phyloP scores from a whole-genome alignment of 2,329 filamentous ascomycete species.

The Fusarium proliferatum region DNA sequence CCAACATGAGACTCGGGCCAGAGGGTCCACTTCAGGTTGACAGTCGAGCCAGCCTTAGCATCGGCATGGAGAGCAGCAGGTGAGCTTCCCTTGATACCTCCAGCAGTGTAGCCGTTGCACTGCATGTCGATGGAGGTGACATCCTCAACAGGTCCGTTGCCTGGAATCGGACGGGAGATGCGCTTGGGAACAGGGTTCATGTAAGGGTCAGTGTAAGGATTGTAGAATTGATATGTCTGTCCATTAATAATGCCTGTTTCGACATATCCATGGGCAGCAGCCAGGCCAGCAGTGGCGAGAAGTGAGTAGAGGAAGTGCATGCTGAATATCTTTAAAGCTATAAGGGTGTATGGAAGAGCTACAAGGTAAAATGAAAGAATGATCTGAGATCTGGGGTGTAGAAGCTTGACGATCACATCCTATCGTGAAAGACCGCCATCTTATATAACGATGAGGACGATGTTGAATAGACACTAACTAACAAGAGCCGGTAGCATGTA shows the following conservation, averaged over 20 bases:
- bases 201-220: conserved; percentile 59
- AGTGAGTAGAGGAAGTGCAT: conserved; percentile 44
- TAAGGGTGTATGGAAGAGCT: background rate
- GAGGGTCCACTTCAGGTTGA: conserved; percentile 66
- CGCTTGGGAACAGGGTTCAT: conserved; percentile 57
- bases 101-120: conserved; percentile 64
- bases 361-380: background rate
- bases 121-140: conserved; percentile 64
- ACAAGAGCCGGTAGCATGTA: conserved; percentile 4
- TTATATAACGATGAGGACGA: conserved; percentile 20
- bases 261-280: conserved; percentile 62
- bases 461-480: background rate
- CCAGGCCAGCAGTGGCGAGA: conserved; percentile 52
- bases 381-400: background rate
- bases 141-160: conserved; percentile 68
- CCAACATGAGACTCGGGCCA: conserved; percentile 64
- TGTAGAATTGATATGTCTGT: conserved; percentile 47
- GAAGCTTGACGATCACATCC: conserved; percentile 18
- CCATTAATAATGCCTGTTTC: conserved; percentile 58
- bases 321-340: background rate
- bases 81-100: conserved; percentile 58
- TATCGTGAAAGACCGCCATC: background rate
- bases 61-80: conserved; percentile 66
- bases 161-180: conserved; percentile 67
- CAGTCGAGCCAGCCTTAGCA: conserved; percentile 63